Base-by-base conservation (phyloP, 2,329 filamentous ascomycete species). In the Talaromyces sp. region DNA sequence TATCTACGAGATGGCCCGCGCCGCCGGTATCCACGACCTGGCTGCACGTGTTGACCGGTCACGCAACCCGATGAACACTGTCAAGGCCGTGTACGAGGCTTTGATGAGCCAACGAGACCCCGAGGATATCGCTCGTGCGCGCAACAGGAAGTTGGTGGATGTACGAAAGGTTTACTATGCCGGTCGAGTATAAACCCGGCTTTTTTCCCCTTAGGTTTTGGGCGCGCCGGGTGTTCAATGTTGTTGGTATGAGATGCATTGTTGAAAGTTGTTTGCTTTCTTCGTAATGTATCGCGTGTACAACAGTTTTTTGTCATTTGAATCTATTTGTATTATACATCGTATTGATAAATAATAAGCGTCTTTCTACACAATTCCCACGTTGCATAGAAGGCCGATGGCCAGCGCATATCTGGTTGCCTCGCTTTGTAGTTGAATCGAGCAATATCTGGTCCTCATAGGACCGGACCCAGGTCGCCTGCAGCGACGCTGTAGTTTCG, bases 91-190 rank as follows among this genome's bases (percentile, higher is more conserved):
- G 47, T 91, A 90, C 77, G 77, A 93, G 75, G 93, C 93, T 5
- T 81, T 99, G 65, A 85, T 86, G 75, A 89, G 82, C 80, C 95
- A 99, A 80, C 86, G 86, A 64, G 83, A 96, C 72, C 95, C 95
- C 32, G 91, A 98, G 74, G 88, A 93, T 72, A 88, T 99, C 72
- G 95, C 95, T 61, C 84, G 90, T 56, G 93, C 92, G 58, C 82
- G 93, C 66, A 93, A 95, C 64, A 93, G 91, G 85, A 99, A 99
- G 84, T 75, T 99, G 72, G 92, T 99, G 36, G 95, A 99, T 80
- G 91, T 93, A 66, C 84, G 95, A 69, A 97, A 95, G 82, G 95
- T 98, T 71, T 99, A 99, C 81, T 98, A 97, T 78, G 92, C 91
- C 58, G 92, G 92, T 44, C 84, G 83, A 76, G 83, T 89, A 75